Evolutionary conservation across 176 grass and related monocot genomes (phyloP).

Genomic region (Puya raimondii): DNA sequence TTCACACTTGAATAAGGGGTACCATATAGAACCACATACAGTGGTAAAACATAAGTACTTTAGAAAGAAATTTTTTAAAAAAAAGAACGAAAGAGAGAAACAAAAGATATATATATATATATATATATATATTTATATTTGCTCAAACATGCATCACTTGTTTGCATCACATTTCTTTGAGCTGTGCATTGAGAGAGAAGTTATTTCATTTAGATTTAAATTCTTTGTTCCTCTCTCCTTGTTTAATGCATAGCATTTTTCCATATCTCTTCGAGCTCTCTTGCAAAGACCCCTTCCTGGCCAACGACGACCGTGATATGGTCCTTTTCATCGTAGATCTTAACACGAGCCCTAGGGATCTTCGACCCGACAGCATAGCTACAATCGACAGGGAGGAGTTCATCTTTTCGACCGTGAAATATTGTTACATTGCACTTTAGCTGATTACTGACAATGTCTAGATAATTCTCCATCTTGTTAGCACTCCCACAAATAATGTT

Average conservation of each 20-base stretch:
- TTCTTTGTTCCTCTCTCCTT: not conserved
- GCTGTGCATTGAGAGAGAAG: not conserved
- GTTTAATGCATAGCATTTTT: slow-evolving; percentile 26
- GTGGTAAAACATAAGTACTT: not conserved
- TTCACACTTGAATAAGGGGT: not conserved
- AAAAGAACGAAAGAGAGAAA: too few relatives aligned
- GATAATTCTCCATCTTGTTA: slow-evolving; percentile 55
- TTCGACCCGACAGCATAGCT: slow-evolving; percentile 38
- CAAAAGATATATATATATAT: too few relatives aligned
- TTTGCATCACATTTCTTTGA: not conserved
- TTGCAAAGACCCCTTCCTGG: slow-evolving; percentile 61
- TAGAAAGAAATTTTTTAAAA: too few relatives aligned
- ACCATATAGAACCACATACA: not conserved
- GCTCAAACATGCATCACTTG: not conserved
- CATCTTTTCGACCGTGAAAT: slow-evolving; percentile 80
- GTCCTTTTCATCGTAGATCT: slow-evolving; percentile 61
- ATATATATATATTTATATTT: too few relatives aligned
- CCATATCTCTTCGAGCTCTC: slow-evolving; percentile 90
- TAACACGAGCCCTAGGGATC: slow-evolving; percentile 57
- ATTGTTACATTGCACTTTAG: slow-evolving; percentile 56
- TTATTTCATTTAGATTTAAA: not conserved
- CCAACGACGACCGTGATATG: slow-evolving; percentile 90
- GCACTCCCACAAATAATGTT: slow-evolving; percentile 88
- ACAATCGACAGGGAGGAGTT: slow-evolving; percentile 75
- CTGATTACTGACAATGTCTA: slow-evolving; percentile 31